phyloP scores from a whole-genome alignment of 352 stramenopile genomes.

The Globisporangium orthogonon region DNA sequence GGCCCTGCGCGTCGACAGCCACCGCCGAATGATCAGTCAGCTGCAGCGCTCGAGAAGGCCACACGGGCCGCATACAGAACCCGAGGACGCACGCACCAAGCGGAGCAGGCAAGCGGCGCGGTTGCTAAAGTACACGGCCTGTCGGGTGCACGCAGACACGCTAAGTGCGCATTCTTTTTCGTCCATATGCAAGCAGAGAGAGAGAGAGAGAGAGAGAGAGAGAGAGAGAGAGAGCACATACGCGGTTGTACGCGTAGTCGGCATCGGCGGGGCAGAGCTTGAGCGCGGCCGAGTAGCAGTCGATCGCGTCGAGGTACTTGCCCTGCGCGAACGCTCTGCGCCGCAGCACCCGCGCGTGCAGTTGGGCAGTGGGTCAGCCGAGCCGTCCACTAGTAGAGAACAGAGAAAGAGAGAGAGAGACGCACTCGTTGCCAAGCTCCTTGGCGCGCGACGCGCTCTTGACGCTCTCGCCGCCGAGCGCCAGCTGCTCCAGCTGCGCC shows the following conservation, averaged over 20 bases:
- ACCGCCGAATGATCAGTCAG: neutral
- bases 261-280: slow-evolving; percentile 69
- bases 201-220: too few relatives aligned
- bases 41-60: neutral
- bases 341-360: too few relatives aligned
- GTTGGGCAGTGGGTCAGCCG: too few relatives aligned
- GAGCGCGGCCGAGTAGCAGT: slow-evolving; percentile 81
- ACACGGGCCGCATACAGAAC: too few relatives aligned
- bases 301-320: slow-evolving; percentile 70
- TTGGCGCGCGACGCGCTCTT: slow-evolving; percentile 72
- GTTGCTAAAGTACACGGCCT: slow-evolving; percentile 88
- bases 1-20: slow-evolving; percentile 15
- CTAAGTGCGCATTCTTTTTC: neutral
- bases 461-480: slow-evolving; percentile 43
- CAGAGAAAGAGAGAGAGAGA: neutral
- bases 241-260: slow-evolving; percentile 77
- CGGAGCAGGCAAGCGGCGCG: slow-evolving; percentile 68
- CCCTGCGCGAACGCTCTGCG: slow-evolving; percentile 62
- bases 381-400: neutral
- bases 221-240: slow-evolving; percentile 12
- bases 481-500: slow-evolving; percentile 48
- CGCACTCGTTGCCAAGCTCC: slow-evolving; percentile 80
- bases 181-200: neutral
- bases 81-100: slow-evolving; percentile 21
- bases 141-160: slow-evolving; percentile 1